Evolutionary conservation across 2,329 filamentous ascomycete species (phyloP), one percentile per base, ranked within the genome.

Genomic region (Cladosporium phlei): DNA sequence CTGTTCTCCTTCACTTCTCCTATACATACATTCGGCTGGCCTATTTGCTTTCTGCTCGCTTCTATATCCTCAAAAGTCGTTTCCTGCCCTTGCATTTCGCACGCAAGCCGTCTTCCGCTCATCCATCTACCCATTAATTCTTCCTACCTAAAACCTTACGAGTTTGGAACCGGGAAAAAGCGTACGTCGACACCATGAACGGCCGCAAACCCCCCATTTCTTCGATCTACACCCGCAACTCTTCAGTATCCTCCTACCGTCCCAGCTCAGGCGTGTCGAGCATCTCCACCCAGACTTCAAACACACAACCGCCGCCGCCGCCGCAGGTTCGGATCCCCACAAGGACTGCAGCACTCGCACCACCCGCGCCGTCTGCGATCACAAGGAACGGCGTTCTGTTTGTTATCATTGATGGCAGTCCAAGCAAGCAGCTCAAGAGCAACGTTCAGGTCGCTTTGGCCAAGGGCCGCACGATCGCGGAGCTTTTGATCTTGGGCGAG

Each of bases 401-500:
- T 25, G 20, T 47, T 4, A 28, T 38, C 12, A 40, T 40, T 29
- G 45, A 35, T 5, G 45, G 45, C 45, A 39, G 16, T 20, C 45
- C 45, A 11, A 39, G 29, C 22, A 24, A 28, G 24, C 27, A 17
- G 3, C 27, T 47, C n/a, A 47, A 40, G 35, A 39, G 29, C 35
- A 34, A 40, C 21, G 38, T 47, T 16, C 28, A 47, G 16, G 40
- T 22, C 27, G 45, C 45, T 1, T 17, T 47, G 28, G 5, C 22
- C 11, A 33, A 40, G 22, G 37, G 32, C 14, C 4, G 21, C 14
- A 14, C 35, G 5, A 47, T 40, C 16, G 32, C 28, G 7, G 35
- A 39, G 27, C 21, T 47, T 8, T 19, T 40, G 37, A 27, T 47
- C 9, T 19, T 47, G 29, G 45, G 45, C 45, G 38, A 40, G 28